Percentiles rank a stretch among this genome's conserved stretches.
Evolutionary conservation across 345 rosid species (phyloP).

Genomic region (Brassica napus): Da-Ae NC_063442.1:15452001-15452500

Average conservation of each 20-base stretch:
- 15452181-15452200: not conserved
- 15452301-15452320: no score
- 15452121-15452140: not conserved
- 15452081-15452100: slow-evolving; percentile 16
- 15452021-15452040: slow-evolving; percentile 40
- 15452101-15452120: not conserved
- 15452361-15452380: not conserved
- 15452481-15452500: no score
- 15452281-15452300: not conserved
- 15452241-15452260: not conserved
- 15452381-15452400: not conserved
- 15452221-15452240: not conserved
- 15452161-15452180: not conserved
- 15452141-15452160: not conserved
- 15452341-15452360: not conserved
- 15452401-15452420: not conserved
- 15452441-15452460: no score
- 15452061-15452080: slow-evolving; percentile 24
- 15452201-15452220: not conserved
- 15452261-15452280: not conserved
- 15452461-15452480: no score
- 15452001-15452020: slow-evolving; percentile 33
- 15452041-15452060: slow-evolving; percentile 13
- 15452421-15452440: no score
- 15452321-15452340: not conserved